Evolutionary conservation across 202 grass and related monocot species (phyloP), one percentile per base, ranked within the genome.

Genomic region (Sporobolus alterniflorus): DNA sequence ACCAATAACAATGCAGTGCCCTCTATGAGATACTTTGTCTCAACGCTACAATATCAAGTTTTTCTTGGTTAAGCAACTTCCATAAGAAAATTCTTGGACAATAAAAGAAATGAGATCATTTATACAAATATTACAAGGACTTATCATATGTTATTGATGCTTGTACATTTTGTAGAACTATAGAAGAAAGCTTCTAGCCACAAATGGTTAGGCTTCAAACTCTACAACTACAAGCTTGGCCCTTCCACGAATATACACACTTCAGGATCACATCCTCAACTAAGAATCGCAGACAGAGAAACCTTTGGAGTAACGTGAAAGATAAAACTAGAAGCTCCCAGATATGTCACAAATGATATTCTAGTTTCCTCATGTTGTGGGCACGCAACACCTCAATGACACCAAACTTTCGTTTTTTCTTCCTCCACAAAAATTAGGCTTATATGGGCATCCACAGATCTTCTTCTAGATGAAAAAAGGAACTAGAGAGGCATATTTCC

Each of bases 1-100:
- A 74, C 22, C 20, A 79, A 79, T 42, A n/a, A 78, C 69, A 56
- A 77, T 20, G 4, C 12, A 60, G 25, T 60, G 56, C 56, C 56
- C 11, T 26, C 4, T 60, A 60, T 60, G 25, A 29, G 25, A 60
- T 29, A 60, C 25, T 13, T 60, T 60, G 55, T 67, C 26, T 61
- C 31, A 68, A 68, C 50, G 6, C 44, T 55, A 36, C 62, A 64
- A 39, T 11, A 75, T 51, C 15, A 62, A 62, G 14, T 80, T 55
- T 43, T 70, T 75, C 14, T 33, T 68, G 32, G n/a, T 69, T 20
- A 54, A 74, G 33, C 32, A 62, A 25, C 5, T 52, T 50, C 1
- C 7, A 57, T 47, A 40, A 5, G 39, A 11, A 57, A 4, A 57
- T 39, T 43, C 48, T 32, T 79, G 33, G 26, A 54, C 1, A 79